Conservation (phyloP, 768 basidiomycete genomes). For the Leucocoprinus sp. region DNA sequence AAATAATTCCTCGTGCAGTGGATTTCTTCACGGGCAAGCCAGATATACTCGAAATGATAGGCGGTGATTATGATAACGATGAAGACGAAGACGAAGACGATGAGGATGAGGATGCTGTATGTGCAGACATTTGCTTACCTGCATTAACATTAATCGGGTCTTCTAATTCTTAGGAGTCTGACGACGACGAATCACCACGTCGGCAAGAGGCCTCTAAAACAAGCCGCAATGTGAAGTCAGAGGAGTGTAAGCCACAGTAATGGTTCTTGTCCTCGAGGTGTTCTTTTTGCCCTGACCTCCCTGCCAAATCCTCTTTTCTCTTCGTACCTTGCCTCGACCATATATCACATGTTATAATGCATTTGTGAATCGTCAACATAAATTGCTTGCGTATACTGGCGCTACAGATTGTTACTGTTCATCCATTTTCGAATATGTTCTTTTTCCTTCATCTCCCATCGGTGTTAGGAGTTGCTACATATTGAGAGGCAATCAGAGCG, state of each 20-base stretch:
- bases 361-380: too few species aligned
- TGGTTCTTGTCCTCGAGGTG: background rate
- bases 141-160: background rate
- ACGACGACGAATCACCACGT: conserved; percentile 51
- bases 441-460: too few species aligned
- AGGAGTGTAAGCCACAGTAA: conserved; percentile 92
- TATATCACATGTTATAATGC: too few species aligned
- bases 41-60: conserved; percentile 67
- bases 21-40: conserved; percentile 99
- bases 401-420: too few species aligned
- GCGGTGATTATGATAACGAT: conserved; percentile 52
- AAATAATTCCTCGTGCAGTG: conserved; percentile 90
- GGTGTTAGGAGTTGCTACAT: too few species aligned
- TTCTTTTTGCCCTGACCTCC: too few species aligned
- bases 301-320: background rate
- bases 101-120: conserved; percentile 41
- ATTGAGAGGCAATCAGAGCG: too few species aligned
- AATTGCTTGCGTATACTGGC: too few species aligned
- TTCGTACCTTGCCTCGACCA: background rate
- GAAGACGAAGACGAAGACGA: conserved; percentile 56
- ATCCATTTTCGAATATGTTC: too few species aligned
- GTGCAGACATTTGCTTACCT: conserved; percentile 22
- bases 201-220: conserved; percentile 54
- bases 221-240: conserved; percentile 52
- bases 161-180: conserved; percentile 47